Conservation (phyloP, 1,139 yeast genomes). For the Yamadazyma songkhlaensis region DNA sequence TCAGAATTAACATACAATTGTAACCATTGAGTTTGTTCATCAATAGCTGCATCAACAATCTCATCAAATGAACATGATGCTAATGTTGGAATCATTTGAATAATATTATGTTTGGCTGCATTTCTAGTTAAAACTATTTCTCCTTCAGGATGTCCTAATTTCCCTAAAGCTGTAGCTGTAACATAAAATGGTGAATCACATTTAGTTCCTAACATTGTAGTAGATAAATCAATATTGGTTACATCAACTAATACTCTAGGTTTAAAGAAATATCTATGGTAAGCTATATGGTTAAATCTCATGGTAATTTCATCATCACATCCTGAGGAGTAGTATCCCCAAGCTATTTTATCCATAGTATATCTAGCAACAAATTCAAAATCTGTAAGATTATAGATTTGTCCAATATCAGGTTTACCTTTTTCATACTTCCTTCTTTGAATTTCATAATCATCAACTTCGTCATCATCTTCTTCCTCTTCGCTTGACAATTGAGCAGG, state of each 20-base stretch:
- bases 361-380: constrained; percentile 84
- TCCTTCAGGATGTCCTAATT: constrained; percentile 75
- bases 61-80: constrained; percentile 77
- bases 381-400: constrained; percentile 69
- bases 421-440: constrained; percentile 22
- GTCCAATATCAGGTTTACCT: constrained; percentile 60
- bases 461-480: constrained; percentile 22
- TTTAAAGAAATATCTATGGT: constrained; percentile 80
- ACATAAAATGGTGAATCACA: constrained; percentile 62
- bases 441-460: constrained; percentile 31
- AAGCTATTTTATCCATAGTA: constrained; percentile 67
- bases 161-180: constrained; percentile 79
- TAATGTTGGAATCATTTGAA: constrained; percentile 80
- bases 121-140: constrained; percentile 76
- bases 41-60: constrained; percentile 55
- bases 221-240: constrained; percentile 32
- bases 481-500: constrained; percentile 12
- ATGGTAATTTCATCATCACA: constrained; percentile 89
- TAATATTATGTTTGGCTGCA: constrained; percentile 61
- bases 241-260: constrained; percentile 82
- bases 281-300: constrained; percentile 87
- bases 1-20: constrained; percentile 81
- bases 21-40: constrained; percentile 73
- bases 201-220: constrained; percentile 40
- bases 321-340: constrained; percentile 92